Evolutionary conservation across 148 eudicot genomes (phyloP).

Genomic region (Rhododendron kiyosumense): DNA sequence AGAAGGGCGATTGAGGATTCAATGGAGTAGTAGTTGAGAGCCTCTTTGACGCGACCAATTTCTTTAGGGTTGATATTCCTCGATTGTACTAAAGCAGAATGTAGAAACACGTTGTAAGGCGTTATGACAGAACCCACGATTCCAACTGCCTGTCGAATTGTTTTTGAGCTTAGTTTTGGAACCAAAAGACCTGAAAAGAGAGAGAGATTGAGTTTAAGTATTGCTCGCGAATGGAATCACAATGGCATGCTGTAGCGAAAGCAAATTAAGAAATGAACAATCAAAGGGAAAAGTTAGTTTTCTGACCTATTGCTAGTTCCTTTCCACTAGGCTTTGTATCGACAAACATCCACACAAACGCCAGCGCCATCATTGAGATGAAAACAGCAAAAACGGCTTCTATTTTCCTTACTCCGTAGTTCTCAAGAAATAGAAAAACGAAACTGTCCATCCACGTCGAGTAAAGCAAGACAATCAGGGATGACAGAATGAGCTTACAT

Average conservation of each 20-base stretch:
- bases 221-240: neutral
- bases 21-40: constrained; percentile 66
- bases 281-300: neutral
- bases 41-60: constrained; percentile 55
- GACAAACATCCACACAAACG: too few relatives aligned
- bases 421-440: too few relatives aligned
- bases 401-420: too few relatives aligned
- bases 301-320: too few relatives aligned
- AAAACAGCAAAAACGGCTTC: too few relatives aligned
- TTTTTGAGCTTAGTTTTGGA: constrained; percentile 74
- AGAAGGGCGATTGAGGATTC: constrained; percentile 73
- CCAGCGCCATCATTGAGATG: too few relatives aligned
- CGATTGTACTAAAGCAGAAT: constrained; percentile 88
- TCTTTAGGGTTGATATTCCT: constrained; percentile 53
- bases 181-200: constrained; percentile 45
- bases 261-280: neutral
- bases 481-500: neutral
- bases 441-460: too few relatives aligned
- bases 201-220: neutral
- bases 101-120: constrained; percentile 80
- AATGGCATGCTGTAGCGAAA: too few relatives aligned
- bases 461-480: constrained; percentile 3
- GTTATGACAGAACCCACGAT: constrained; percentile 84
- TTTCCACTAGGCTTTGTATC: too few relatives aligned
- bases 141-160: constrained; percentile 85